Base-by-base conservation (phyloP, 2,329 filamentous ascomycete species). In the Apiospora rasikravindrae region DNA sequence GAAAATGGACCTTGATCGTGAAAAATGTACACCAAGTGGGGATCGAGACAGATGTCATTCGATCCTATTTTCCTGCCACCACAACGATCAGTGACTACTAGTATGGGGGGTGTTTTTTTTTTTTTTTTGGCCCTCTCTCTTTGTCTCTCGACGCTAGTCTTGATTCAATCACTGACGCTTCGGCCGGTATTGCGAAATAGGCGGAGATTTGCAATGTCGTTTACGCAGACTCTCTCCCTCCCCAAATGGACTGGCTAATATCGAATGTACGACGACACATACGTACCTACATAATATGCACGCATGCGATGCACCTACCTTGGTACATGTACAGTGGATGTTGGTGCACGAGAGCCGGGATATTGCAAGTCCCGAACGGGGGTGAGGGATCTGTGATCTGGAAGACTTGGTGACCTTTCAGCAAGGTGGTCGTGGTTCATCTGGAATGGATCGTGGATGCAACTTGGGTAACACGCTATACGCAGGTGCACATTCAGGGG, bases 331-430 rank as follows among this genome's bases (percentile, higher is more conserved):
- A 40, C 57, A 40, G 57, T 64, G 33, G 19, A 40, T 40, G 29
- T 37, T 61, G 67, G 67, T 29, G 67, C 44, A 69, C 44, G 67
- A 49, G 67, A 69, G 67, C 67, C 67, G 44, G 67, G 67, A 47
- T 69, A 33, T 33, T 49, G 16, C 37, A 49, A 45, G 44, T 37
- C 67, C 47, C 67, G 44, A 49, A 49, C 67, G 67, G 42, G 67
- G 47, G 44, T 26, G 44, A 49, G 44, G 67, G 67, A 69, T 69
- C 44, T 45, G 44, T 69, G 44, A 47, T 49, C 47, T 69, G 67
- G 44, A 49, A 37, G 14, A 69, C 26, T n/a, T 69, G 16, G 44
- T 44, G 61, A 67, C 24, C 61, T 67, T 67, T 37, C 66, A 68
- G 66, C 66, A 22, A 47, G n/a, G 47, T 14, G 26, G 67, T n/a